Percentiles rank a stretch among this genome's conserved stretches.
Conservation (phyloP, 1,284 basidiomycete species). For the Sporisorium reilianum region DNA sequence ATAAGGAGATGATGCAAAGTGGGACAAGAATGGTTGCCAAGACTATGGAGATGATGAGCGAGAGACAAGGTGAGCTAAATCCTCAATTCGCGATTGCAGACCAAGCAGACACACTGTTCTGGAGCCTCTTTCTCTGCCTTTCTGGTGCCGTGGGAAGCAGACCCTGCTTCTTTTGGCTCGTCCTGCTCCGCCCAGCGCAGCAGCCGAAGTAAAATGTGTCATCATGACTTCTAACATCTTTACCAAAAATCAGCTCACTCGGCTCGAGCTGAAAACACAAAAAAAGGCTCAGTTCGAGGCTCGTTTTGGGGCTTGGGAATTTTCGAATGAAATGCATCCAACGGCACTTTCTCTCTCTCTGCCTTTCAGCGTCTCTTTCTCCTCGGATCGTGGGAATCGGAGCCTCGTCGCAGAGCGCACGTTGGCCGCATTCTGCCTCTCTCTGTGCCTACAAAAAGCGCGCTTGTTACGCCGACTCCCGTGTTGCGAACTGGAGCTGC, state of each 20-base stretch:
- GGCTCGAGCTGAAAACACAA: not conserved
- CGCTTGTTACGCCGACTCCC: conserved; percentile 10
- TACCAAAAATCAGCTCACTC: not conserved
- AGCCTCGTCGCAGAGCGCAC: conserved; percentile 7
- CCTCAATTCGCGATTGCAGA: no score
- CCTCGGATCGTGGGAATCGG: conserved; percentile 44
- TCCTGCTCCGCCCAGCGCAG: no score
- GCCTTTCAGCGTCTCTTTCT: conserved; percentile 1
- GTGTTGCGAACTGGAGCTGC: not conserved
- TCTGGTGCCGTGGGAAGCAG: no score
- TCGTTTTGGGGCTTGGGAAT: no score
- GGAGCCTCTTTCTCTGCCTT: no score
- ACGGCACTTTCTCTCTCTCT: not conserved
- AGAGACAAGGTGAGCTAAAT: not conserved
- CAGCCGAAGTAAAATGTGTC: no score
- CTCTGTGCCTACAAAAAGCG: not conserved
- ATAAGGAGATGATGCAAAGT: not conserved
- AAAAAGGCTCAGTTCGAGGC: conserved; percentile 1
- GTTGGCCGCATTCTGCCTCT: conserved; percentile 9
- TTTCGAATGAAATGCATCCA: no score
- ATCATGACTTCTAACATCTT: not conserved
- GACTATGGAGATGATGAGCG: not conserved
- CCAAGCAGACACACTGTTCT: no score
- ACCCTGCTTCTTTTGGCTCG: no score
- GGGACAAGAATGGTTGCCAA: not conserved